Conservation (phyloP, 1,139 yeast species). For the Blastobotrys ciferrii region DNA sequence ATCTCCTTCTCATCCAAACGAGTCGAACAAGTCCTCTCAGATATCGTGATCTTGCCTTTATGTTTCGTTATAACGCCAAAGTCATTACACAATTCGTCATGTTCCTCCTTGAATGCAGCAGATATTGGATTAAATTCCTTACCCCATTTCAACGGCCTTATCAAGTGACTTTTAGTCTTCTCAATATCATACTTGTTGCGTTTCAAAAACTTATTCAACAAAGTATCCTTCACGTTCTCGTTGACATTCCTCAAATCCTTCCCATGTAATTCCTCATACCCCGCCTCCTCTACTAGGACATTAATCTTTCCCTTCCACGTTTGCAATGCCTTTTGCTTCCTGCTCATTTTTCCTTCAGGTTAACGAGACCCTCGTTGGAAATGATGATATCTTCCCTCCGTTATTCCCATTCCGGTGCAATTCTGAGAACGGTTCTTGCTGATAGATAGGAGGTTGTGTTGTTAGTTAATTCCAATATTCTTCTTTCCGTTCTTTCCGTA, state of each 20-base stretch:
- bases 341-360: too few relatives aligned
- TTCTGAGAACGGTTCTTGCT: too few relatives aligned
- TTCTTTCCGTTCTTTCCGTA: too few relatives aligned
- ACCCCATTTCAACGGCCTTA: conserved; percentile 74
- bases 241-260: conserved; percentile 47
- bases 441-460: too few relatives aligned
- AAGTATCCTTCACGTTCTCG: conserved; percentile 45
- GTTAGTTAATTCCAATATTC: too few relatives aligned
- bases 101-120: conserved; percentile 73
- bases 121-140: conserved; percentile 69
- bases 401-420: too few relatives aligned
- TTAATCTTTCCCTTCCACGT: too few relatives aligned
- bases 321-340: too few relatives aligned
- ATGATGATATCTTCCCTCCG: too few relatives aligned
- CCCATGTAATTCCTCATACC: conserved; percentile 78
- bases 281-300: conserved; percentile 50
- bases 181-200: conserved; percentile 63
- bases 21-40: too few relatives aligned
- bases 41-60: conserved; percentile 44
- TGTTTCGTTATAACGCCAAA: conserved; percentile 66
- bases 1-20: too few relatives aligned
- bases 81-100: conserved; percentile 53
- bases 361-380: too few relatives aligned
- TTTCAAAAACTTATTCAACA: conserved; percentile 62
- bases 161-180: conserved; percentile 49